Base-by-base conservation (phyloP, 176 grass and related monocot genomes). In the Aegilops speltoides region DNA sequence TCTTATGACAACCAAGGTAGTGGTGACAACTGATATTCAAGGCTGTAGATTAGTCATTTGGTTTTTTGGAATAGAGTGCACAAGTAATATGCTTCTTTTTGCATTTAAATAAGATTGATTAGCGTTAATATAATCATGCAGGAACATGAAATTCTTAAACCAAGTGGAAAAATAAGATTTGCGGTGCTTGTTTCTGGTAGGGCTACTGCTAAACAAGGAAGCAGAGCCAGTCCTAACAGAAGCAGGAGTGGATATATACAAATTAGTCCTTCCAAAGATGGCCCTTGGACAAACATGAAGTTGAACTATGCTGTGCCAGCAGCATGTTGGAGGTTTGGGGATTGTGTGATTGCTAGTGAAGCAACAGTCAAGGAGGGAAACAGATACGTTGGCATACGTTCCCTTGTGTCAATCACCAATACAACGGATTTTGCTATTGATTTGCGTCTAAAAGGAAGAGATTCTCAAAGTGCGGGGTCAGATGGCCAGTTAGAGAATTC, bases 221-320 rank as follows among this genome's bases (percentile, higher is more conserved):
- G 50, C 28, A 72, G 26, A 68, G 56, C 79, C 10, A 72, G 50
- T 67, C 57, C 56, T 46, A 79, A 60, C 79, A 79, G 89, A 87
- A 91, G 62, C 84, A 98, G 64, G 85, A 76, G 72, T 46, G 91
- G 96, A 59, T 90, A 89, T 88, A 92, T 97, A 86, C 96, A 98
- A 78, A 94, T 98, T 87, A 95, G 96, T 80, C 91, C 96, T 73
- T 86, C 86, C 31, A 98, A 90, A 82, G 96, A 98, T 87, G 96
- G 96, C 32, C 96, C 96, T 41, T 98, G 96, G 96, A 98, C 96
- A 81, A 92, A 68, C 76, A 91, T 98, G 90, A 95, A 93, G 85
- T 79, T 98, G 73, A 98, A 98, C 56, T 98, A 98, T 89, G 96
- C 96, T 83, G 94, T 91, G 31, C 88, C 92, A 88, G 86, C 91